Evolutionary conservation across 1,284 basidiomycete species (phyloP).

Genomic region (Moesziomyces sp.): DNA sequence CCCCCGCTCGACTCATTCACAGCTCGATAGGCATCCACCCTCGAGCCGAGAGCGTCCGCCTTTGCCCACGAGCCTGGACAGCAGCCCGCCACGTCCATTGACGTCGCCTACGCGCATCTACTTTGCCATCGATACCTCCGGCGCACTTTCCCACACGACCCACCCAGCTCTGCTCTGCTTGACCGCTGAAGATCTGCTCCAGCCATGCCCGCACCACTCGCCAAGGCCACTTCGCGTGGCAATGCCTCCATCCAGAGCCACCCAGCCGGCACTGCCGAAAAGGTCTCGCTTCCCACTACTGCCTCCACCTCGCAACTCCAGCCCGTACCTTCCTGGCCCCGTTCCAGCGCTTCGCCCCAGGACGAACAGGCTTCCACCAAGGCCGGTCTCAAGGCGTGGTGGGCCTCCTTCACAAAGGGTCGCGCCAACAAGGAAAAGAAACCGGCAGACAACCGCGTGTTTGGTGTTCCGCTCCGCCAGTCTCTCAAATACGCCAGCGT

Average conservation of each 20-base stretch:
- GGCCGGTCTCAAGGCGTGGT: conserved; percentile 54
- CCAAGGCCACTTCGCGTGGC: conserved; percentile 38
- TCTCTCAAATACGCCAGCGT: conserved; percentile 88
- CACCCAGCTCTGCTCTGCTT: too few relatives aligned
- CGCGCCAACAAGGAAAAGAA: conserved; percentile 46
- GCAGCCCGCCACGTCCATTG: too few relatives aligned
- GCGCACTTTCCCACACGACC: too few relatives aligned
- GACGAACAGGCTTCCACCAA: conserved; percentile 58
- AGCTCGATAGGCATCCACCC: not conserved
- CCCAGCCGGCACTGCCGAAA: conserved; percentile 18
- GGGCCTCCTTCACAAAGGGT: conserved; percentile 59
- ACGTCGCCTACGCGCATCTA: too few relatives aligned
- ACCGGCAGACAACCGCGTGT: conserved; percentile 70
- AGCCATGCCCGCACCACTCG: conserved; percentile 40
- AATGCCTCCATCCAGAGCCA: conserved; percentile 43
- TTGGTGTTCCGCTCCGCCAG: conserved; percentile 84
- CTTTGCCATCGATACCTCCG: too few relatives aligned
- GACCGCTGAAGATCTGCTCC: not conserved
- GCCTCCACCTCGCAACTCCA: conserved; percentile 46
- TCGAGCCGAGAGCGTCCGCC: not conserved
- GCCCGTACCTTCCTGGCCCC: conserved; percentile 42
- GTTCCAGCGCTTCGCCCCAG: conserved; percentile 22
- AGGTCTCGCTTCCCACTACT: conserved; percentile 16
- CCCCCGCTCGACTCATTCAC: not conserved
- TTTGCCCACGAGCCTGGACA: not conserved